These are phyloP conservation scores for Capronia coronata DNA, from an alignment of 2,329 filamentous ascomycete genomes.

Conservation along the genomic window DNA sequence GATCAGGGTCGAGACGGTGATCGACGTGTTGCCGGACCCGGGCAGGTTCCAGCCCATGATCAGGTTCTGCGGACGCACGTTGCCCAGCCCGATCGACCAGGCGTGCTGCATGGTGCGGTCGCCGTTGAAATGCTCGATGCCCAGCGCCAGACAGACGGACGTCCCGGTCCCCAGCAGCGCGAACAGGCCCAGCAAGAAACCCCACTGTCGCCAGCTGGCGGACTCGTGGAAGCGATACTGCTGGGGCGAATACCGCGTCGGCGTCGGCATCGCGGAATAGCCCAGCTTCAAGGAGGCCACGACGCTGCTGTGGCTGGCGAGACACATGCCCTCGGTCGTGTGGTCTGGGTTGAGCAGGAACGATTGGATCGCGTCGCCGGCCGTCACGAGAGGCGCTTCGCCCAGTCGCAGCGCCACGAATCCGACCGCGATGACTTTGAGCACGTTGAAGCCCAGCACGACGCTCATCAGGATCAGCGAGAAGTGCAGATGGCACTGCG, in stretches of 20 bases:
- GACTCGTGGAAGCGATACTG: slow-evolving; percentile 19
- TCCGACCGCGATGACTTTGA: slow-evolving; percentile 25
- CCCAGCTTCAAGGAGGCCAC: slow-evolving; percentile 19
- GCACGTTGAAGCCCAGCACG: slow-evolving; percentile 25
- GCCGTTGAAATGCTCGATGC: slow-evolving; percentile 15
- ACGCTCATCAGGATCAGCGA: slow-evolving; percentile 26
- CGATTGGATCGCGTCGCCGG: slow-evolving; percentile 36
- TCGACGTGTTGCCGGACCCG: slow-evolving; percentile 17
- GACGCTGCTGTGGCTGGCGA: slow-evolving; percentile 26
- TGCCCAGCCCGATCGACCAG: slow-evolving; percentile 19
- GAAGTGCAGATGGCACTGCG: slow-evolving; percentile 25
- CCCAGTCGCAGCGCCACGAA: slow-evolving; percentile 18
- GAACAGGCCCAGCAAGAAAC: slow-evolving; percentile 16
- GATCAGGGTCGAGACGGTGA: slow-evolving; percentile 26
- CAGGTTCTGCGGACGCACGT: slow-evolving; percentile 13
- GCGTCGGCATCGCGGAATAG: slow-evolving; percentile 10
- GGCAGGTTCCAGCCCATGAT: slow-evolving; percentile 21
- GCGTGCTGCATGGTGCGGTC: slow-evolving; percentile 25
- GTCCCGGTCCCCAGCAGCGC: slow-evolving; percentile 16
- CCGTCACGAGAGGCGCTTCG: slow-evolving; percentile 30
- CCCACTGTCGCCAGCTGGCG: slow-evolving; percentile 25
- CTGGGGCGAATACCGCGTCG: slow-evolving; percentile 17
- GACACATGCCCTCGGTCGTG: slow-evolving; percentile 29
- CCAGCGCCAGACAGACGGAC: slow-evolving; percentile 13
- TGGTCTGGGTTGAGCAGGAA: slow-evolving; percentile 34